Evolutionary conservation across 2,329 filamentous ascomycete species (phyloP).

Genomic region (Orbilia blumenaviensis): DNA sequence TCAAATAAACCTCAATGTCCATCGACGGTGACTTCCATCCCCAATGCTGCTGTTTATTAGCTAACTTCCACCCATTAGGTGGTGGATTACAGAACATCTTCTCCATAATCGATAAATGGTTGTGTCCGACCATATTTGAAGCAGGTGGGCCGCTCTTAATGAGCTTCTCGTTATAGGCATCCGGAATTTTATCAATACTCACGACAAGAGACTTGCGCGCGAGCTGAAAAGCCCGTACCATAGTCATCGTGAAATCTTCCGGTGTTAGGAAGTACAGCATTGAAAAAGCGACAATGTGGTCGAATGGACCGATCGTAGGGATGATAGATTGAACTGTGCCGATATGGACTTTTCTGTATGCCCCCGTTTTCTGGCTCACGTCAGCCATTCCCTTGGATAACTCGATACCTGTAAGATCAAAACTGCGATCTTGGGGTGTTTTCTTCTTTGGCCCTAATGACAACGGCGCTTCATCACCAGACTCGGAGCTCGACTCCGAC

Average conservation of each 20-base stretch:
- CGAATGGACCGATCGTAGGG: not conserved
- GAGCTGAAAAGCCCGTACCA: constrained; percentile 55
- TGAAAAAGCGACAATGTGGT: not conserved
- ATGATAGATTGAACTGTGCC: constrained; percentile 47
- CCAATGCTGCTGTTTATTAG: not conserved
- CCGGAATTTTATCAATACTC: constrained; percentile 53
- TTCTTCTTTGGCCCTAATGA: not conserved
- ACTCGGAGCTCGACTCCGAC: not conserved
- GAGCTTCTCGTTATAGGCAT: constrained; percentile 24
- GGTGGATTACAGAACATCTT: not conserved
- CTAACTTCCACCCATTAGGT: not conserved
- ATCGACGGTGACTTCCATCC: not conserved
- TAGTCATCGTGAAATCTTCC: constrained; percentile 55
- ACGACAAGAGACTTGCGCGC: constrained; percentile 55
- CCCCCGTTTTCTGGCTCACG: constrained; percentile 24
- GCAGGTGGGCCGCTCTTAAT: not conserved
- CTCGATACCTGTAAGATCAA: constrained; percentile 30
- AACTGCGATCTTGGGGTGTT: not conserved
- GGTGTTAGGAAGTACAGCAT: not conserved
- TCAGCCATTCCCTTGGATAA: constrained; percentile 42
- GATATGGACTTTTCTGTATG: constrained; percentile 47
- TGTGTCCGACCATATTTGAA: not conserved
- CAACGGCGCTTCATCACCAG: not conserved
- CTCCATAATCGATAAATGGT: constrained; percentile 10
- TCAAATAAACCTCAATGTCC: not conserved